These are phyloP conservation scores for Barbatosphaeria neglecta DNA, from an alignment of 495 filamentous ascomycete species.

Conservation along the genomic window DNA sequence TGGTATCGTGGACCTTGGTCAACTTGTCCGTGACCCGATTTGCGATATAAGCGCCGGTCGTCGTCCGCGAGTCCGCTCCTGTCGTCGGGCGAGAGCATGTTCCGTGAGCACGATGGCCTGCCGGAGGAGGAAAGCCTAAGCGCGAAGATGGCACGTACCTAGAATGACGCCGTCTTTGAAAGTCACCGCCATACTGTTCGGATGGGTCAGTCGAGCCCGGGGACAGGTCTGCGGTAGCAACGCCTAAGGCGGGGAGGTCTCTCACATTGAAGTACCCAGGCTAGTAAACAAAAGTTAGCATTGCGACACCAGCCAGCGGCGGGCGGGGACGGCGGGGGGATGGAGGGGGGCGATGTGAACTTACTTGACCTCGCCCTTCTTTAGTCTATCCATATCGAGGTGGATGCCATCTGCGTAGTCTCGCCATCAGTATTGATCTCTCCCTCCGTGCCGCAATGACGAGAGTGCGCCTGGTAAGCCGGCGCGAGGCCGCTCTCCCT, in stretches of 20 bases:
- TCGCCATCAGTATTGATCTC: constrained; percentile 7
- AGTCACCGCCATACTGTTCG: constrained; percentile 73
- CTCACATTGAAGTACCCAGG: constrained; percentile 96
- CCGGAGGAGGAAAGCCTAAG: background rate
- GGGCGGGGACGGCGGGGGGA: background rate
- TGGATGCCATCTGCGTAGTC: constrained; percentile 81
- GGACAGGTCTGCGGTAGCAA: background rate
- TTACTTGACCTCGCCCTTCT: constrained; percentile 57
- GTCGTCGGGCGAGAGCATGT: constrained; percentile 2
- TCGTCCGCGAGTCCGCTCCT: constrained; percentile 93
- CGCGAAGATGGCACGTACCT: constrained; percentile 29
- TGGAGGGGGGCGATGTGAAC: constrained; percentile 13
- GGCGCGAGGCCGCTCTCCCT: constrained; percentile 12
- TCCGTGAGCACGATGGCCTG: background rate
- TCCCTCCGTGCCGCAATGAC: background rate
- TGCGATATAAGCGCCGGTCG: constrained; percentile 97
- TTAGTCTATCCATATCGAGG: constrained; percentile 82
- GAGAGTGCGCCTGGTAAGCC: constrained; percentile 6
- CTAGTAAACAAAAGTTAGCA: constrained; percentile 30
- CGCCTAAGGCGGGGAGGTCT: constrained; percentile 5
- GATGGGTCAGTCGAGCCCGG: background rate
- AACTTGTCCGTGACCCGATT: constrained; percentile 99
- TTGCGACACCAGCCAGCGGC: too few species aligned
- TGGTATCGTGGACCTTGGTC: constrained; percentile 95
- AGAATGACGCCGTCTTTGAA: constrained; percentile 97